A percentile compares a stretch with the other conserved stretches of the same genome.
phyloP scores from a whole-genome alignment of 768 basidiomycete species.

The Lentinula sp. region DNA sequence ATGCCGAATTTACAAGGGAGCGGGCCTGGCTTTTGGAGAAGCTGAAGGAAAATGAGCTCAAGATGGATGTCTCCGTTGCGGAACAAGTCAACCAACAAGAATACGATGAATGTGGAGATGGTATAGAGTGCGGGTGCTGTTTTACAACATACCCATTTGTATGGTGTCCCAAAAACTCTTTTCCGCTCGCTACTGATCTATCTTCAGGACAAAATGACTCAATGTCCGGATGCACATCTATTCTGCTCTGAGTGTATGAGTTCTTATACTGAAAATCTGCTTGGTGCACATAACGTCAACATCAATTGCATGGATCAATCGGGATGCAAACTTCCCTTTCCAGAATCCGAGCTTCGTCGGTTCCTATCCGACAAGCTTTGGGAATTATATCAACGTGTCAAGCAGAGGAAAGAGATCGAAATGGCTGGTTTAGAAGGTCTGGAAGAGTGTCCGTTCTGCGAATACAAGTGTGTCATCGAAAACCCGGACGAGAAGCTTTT shows the following conservation, averaged over 20 bases:
- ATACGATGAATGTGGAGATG: slow-evolving; percentile 43
- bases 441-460: slow-evolving; percentile 90
- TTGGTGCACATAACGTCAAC: slow-evolving; percentile 55
- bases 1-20: slow-evolving; percentile 43
- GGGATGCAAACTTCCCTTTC: slow-evolving; percentile 63
- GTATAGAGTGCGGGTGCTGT: slow-evolving; percentile 87
- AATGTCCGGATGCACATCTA: slow-evolving; percentile 85
- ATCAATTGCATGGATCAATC: slow-evolving; percentile 82
- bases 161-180: slow-evolving; percentile 19
- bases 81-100: slow-evolving; percentile 32
- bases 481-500: slow-evolving; percentile 33
- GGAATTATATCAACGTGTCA: slow-evolving; percentile 65
- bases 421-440: slow-evolving; percentile 72
- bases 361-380: slow-evolving; percentile 64
- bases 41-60: slow-evolving; percentile 19
- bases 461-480: slow-evolving; percentile 79
- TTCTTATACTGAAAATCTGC: slow-evolving; percentile 57
- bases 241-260: slow-evolving; percentile 76
- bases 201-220: slow-evolving; percentile 71
- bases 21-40: slow-evolving; percentile 40
- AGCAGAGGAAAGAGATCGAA: slow-evolving; percentile 74
- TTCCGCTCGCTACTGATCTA: background rate
- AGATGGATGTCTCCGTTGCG: slow-evolving; percentile 21
- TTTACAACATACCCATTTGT: slow-evolving; percentile 71
- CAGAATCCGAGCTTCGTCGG: slow-evolving; percentile 60